These are phyloP conservation scores for Camelina laxa DNA, from an alignment of 345 rosid genomes.

Conservation along the genomic window DNA sequence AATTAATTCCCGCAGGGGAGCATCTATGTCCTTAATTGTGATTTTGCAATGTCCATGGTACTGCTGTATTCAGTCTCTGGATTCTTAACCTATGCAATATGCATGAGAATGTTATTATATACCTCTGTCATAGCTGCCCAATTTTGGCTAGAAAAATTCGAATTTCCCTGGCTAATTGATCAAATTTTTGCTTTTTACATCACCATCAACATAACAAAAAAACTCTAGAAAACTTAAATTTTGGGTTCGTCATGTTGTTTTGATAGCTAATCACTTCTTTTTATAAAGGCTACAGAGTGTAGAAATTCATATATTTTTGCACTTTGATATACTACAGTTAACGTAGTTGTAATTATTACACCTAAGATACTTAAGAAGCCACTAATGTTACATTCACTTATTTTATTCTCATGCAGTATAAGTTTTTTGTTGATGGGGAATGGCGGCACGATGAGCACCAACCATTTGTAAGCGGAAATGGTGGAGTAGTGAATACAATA, in stretches of 20 bases:
- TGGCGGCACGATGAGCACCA: slow-evolving; percentile 91
- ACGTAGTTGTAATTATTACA: slow-evolving; percentile 1
- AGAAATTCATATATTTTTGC: background rate
- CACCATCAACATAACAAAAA: background rate
- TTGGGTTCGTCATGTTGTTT: background rate
- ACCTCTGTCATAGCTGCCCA: background rate
- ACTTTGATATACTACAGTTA: background rate
- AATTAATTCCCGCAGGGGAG: slow-evolving; percentile 20
- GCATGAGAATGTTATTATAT: slow-evolving; percentile 29
- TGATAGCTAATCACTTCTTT: background rate
- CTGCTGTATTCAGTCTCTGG: slow-evolving; percentile 17
- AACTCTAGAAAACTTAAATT: background rate
- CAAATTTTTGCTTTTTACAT: background rate
- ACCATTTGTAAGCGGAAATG: slow-evolving; percentile 58
- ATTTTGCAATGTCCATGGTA: background rate
- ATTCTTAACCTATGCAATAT: slow-evolving; percentile 28
- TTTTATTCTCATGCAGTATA: slow-evolving; percentile 68
- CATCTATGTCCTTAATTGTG: background rate
- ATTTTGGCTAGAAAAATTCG: background rate
- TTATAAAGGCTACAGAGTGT: background rate
- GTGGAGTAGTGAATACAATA: slow-evolving; percentile 77
- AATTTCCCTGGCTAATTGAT: background rate
- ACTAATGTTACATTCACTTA: slow-evolving; percentile 32
- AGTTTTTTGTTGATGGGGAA: slow-evolving; percentile 88
- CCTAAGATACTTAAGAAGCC: slow-evolving; percentile 23